phyloP scores from a whole-genome alignment of 1,284 basidiomycete species.

The Malassezia pachydermatis region DNA sequence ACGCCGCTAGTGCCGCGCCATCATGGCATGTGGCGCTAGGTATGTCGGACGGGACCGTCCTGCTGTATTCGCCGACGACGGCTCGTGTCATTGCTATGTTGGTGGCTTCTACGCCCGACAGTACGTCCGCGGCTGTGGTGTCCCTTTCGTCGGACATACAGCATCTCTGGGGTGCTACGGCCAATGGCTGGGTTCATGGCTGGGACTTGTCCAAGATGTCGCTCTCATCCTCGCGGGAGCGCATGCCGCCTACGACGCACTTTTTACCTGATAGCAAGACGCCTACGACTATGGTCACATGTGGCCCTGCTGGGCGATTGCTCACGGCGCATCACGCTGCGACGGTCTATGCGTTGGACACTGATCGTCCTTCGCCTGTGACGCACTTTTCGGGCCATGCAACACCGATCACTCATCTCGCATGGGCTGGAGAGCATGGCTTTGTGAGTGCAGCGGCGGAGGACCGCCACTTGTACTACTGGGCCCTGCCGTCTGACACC shows the following conservation, averaged over 20 bases:
- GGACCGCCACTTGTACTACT: conserved; percentile 64
- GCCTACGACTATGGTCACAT: conserved; percentile 3
- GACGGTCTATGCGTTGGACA: conserved; percentile 18
- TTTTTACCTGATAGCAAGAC: conserved; percentile 12
- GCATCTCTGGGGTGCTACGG: conserved; percentile 26
- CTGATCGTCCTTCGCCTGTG: conserved; percentile 10
- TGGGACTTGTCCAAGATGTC: conserved; percentile 6
- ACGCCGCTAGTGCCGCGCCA: conserved; percentile 3
- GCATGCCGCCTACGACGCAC: conserved; percentile 5
- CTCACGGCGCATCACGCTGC: conserved; percentile 35
- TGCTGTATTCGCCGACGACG: conserved; percentile 31
- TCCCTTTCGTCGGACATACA: conserved; percentile 22
- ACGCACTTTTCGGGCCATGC: conserved; percentile 33
- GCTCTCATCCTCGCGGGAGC: conserved; percentile 1
- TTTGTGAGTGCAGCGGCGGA: conserved; percentile 65
- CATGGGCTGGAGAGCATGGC: conserved; percentile 25
- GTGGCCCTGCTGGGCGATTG: conserved; percentile 1
- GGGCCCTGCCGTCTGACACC: conserved; percentile 50
- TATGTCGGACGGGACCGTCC: conserved; percentile 29
- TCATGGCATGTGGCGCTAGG: conserved; percentile 37
- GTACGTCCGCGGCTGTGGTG: conserved; percentile 21
- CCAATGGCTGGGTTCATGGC: conserved; percentile 29
- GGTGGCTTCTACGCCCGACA: conserved; percentile 26
- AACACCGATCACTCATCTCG: conserved; percentile 36
- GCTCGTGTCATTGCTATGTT: conserved; percentile 33